Evolutionary conservation across 805 yeast species (phyloP).

Genomic region (Cyberlindnera veronae): DNA sequence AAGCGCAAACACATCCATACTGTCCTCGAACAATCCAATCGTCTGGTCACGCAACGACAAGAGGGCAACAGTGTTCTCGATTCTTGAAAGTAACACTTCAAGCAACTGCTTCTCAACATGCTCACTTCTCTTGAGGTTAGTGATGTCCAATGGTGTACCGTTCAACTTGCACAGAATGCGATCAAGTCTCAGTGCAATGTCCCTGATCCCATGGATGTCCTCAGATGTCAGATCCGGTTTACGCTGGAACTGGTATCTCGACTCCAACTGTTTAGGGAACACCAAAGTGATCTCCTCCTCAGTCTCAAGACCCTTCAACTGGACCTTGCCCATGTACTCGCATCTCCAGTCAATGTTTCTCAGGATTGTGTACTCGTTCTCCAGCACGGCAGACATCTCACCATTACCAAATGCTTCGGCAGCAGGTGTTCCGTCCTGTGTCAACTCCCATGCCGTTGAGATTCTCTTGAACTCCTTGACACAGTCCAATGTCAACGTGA

Average conservation of each 20-base stretch:
- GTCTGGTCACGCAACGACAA: slow-evolving; percentile 40
- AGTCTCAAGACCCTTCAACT: slow-evolving; percentile 90
- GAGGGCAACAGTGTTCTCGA: slow-evolving; percentile 55
- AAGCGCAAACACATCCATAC: slow-evolving; percentile 20
- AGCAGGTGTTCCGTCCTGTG: slow-evolving; percentile 23
- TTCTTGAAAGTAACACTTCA: slow-evolving; percentile 64
- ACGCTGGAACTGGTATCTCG: slow-evolving; percentile 50
- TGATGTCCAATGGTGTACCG: slow-evolving; percentile 34
- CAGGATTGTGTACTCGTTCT: slow-evolving; percentile 59
- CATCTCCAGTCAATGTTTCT: slow-evolving; percentile 67
- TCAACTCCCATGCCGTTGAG: slow-evolving; percentile 23
- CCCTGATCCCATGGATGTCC: slow-evolving; percentile 48
- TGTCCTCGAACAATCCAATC: slow-evolving; percentile 21
- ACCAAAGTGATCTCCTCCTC: slow-evolving; percentile 82
- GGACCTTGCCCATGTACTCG: slow-evolving; percentile 76
- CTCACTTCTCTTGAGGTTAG: slow-evolving; percentile 35
- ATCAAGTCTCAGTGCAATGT: slow-evolving; percentile 55
- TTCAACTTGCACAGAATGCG: slow-evolving; percentile 48
- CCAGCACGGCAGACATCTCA: slow-evolving; percentile 52
- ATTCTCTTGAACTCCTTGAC: slow-evolving; percentile 65
- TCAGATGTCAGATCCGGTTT: slow-evolving; percentile 36
- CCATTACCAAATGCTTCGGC: slow-evolving; percentile 44
- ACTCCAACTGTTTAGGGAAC: slow-evolving; percentile 62
- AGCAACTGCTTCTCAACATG: slow-evolving; percentile 44
- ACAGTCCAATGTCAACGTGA: slow-evolving; percentile 81